phyloP scores from a whole-genome alignment of 306 rosid species.

The Alnus rubra region DNA sequence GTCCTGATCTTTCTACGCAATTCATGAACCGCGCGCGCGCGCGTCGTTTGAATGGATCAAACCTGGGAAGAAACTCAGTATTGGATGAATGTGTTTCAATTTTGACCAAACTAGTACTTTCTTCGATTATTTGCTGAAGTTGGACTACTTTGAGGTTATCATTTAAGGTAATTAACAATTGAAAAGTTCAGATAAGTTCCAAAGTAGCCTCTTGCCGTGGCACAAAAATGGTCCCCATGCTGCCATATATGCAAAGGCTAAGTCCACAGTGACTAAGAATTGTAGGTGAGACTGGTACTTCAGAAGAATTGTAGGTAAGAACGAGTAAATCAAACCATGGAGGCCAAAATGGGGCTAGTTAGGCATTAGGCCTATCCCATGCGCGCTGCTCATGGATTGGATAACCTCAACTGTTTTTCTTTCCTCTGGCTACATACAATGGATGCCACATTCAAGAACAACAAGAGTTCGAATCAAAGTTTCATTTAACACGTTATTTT shows the following conservation, averaged over 20 bases:
- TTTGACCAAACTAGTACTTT: background rate
- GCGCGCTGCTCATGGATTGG: too few species aligned
- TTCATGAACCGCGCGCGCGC: background rate
- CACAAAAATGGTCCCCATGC: constrained; percentile 3
- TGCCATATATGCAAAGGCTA: constrained; percentile 8
- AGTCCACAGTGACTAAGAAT: background rate
- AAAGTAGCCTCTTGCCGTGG: background rate
- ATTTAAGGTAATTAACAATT: background rate
- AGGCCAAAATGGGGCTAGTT: too few species aligned
- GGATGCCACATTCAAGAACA: background rate
- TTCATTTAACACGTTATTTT: background rate
- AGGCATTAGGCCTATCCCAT: background rate
- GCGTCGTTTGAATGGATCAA: background rate
- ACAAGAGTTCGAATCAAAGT: too few species aligned
- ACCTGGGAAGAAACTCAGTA: background rate
- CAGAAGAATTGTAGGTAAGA: background rate
- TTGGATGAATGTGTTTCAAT: background rate
- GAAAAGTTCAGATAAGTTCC: background rate
- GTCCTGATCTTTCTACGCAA: background rate
- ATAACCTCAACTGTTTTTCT: too few species aligned
- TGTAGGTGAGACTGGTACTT: background rate
- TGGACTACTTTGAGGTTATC: background rate
- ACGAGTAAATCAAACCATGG: too few species aligned
- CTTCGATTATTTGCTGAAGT: background rate
- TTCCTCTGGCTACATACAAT: background rate